Percentiles rank a stretch among this genome's conserved stretches.
Conservation (phyloP, 345 rosid genomes). For the Eucalyptus guilfoylei region DNA sequence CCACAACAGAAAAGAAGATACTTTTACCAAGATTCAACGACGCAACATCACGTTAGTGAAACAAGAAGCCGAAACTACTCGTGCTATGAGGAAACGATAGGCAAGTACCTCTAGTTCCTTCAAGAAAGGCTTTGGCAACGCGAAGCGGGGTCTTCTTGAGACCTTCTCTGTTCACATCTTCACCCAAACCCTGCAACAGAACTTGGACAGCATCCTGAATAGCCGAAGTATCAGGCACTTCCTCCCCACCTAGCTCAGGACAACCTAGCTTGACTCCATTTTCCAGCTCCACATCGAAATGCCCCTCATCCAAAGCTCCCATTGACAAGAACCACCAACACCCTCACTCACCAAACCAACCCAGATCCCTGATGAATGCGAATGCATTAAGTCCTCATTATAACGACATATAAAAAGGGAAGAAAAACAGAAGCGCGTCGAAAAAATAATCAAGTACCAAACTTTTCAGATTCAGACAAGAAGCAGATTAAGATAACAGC, state of each 20-base stretch:
- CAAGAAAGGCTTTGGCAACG: constrained; percentile 85
- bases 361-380: background rate
- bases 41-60: background rate
- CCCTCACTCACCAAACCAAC: background rate
- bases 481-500: background rate
- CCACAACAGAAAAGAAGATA: background rate
- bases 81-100: background rate
- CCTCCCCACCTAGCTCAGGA: background rate
- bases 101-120: constrained; percentile 67
- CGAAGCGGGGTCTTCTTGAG: constrained; percentile 86
- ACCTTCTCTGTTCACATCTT: constrained; percentile 81
- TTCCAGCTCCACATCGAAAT: constrained; percentile 43
- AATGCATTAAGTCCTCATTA: background rate
- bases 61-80: background rate
- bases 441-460: background rate
- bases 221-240: constrained; percentile 52
- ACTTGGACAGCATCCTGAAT: constrained; percentile 76
- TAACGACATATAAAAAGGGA: background rate
- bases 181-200: constrained; percentile 71
- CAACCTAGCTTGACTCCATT: constrained; percentile 29
- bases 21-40: background rate
- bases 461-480: background rate
- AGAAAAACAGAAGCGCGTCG: background rate
- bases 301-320: constrained; percentile 77
- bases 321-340: constrained; percentile 4